Base-by-base conservation (phyloP, 257 asterid genomes). In the Plantago ovata region DNA sequence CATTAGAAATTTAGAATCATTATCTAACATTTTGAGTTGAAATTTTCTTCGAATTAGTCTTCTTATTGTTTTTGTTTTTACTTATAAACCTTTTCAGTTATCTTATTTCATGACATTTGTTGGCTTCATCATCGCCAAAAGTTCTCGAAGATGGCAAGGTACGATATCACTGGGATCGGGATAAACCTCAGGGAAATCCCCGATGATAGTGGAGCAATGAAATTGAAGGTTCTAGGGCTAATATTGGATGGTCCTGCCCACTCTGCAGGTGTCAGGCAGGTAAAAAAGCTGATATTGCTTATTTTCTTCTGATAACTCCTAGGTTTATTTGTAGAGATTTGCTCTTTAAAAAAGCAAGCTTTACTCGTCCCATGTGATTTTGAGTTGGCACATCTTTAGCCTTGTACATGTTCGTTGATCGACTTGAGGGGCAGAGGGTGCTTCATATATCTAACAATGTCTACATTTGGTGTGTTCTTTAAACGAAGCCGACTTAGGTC, bases 71-170 rank as follows among this genome's bases (percentile, higher is more conserved):
- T 58, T 66, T 69, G 61, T 67, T 60, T 75, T 63, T 58, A 76
- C 86, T 80, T 69, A 70, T 77, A 60, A 73, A 65, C 58, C 32
- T 50, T 75, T 81, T 73, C 93, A 84, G 88, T 85, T 67, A 75
- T 80, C 80, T 86, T 75, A 72, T 86, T 73, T 83, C 77, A 55
- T 79, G 84, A 75, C 73, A 72, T 81, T 69, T 80, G 75, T 82
- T 81, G 78, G 74, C 80, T 77, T 68, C 78, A 52, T 86, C 81
- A 60, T 78, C 72, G 56, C 69, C 67, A 74, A 81, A 79, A 92
- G 98, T 82, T 92, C 79, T 82, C 98, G 72, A 88, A 89, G 94
- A 88, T 92, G 97, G 95, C 95, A 56, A 84, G 92, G 76, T 92
- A 86, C 67, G 98, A 92, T 75, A 92, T 92, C 84, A 80, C 94